Conservation (phyloP, 1,284 basidiomycete genomes). For the Trichosporon sp. region DNA sequence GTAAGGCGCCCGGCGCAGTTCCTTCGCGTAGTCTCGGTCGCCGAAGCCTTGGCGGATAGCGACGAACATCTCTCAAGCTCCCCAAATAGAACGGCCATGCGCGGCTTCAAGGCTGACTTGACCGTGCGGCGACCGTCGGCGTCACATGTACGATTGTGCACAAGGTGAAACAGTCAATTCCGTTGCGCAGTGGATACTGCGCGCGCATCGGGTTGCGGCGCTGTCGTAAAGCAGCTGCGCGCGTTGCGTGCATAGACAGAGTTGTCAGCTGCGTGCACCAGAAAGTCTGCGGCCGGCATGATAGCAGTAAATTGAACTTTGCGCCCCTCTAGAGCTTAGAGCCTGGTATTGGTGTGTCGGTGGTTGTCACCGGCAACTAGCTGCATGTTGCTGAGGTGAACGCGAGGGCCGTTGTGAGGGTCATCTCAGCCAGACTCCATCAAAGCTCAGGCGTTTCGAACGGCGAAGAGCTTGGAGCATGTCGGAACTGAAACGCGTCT, state of each 20-base stretch:
- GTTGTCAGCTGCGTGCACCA: neutral
- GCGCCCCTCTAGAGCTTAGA: neutral
- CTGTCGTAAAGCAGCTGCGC: too few relatives aligned
- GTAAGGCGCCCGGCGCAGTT: neutral
- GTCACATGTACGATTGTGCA: slow-evolving; percentile 1
- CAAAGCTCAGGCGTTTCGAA: neutral
- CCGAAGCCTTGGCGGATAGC: neutral
- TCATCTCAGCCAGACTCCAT: neutral
- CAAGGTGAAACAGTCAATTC: neutral
- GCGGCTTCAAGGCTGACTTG: too few relatives aligned
- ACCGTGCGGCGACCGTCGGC: neutral
- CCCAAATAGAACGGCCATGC: neutral
- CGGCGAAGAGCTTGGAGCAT: neutral
- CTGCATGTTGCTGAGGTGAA: too few relatives aligned
- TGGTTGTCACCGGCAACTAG: neutral
- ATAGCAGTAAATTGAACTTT: neutral
- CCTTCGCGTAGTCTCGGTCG: neutral
- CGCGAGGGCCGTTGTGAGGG: neutral
- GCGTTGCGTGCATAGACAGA: neutral
- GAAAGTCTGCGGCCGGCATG: too few relatives aligned
- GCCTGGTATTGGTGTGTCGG: neutral
- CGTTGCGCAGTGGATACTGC: neutral
- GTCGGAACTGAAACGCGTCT: neutral
- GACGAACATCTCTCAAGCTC: neutral
- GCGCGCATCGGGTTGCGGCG: neutral